Conservation (phyloP, 2,329 filamentous ascomycete genomes). For the Xylariomycetidae sp. region DNA sequence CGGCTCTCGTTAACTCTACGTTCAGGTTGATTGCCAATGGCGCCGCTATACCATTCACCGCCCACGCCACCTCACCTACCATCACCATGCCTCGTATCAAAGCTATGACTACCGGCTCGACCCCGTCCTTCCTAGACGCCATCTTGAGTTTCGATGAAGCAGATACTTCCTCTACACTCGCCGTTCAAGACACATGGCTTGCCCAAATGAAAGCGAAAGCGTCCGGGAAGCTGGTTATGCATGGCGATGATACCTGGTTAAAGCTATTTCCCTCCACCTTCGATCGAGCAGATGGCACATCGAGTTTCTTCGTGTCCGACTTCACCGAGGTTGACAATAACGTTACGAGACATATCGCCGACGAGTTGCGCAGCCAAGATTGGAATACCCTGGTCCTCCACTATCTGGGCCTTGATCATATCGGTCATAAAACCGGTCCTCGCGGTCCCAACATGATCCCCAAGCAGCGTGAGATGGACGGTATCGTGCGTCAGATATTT, state of each 20-base stretch:
- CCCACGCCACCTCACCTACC: constrained; percentile 91
- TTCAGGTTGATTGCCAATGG: constrained; percentile 76
- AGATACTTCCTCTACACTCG: constrained; percentile 83
- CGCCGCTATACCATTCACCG: constrained; percentile 85
- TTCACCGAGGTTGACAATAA: constrained; percentile 98
- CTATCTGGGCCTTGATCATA: constrained; percentile 93
- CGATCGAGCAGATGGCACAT: constrained; percentile 82
- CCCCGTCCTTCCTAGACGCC: constrained; percentile 96
- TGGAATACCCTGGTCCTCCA: constrained; percentile 95
- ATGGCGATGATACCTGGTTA: constrained; percentile 96
- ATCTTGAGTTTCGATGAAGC: constrained; percentile 95
- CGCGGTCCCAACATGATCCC: constrained; percentile 84
- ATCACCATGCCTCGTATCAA: constrained; percentile 98
- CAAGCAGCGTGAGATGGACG: constrained; percentile 93
- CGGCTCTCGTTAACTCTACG: too few relatives aligned
- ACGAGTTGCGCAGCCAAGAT: constrained; percentile 70
- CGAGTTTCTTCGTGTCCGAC: constrained; percentile 97
- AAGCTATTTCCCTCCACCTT: constrained; percentile 93
- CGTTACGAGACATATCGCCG: constrained; percentile 82
- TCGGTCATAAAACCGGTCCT: constrained; percentile 93
- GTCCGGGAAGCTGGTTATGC: constrained; percentile 79
- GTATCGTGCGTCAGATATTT: constrained; percentile 72
- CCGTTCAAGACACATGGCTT: constrained; percentile 91
- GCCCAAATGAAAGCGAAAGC: constrained; percentile 78
- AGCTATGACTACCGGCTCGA: constrained; percentile 93